Base-by-base conservation (phyloP, 2,329 filamentous ascomycete species). In the Fusarium newnesense region DNA sequence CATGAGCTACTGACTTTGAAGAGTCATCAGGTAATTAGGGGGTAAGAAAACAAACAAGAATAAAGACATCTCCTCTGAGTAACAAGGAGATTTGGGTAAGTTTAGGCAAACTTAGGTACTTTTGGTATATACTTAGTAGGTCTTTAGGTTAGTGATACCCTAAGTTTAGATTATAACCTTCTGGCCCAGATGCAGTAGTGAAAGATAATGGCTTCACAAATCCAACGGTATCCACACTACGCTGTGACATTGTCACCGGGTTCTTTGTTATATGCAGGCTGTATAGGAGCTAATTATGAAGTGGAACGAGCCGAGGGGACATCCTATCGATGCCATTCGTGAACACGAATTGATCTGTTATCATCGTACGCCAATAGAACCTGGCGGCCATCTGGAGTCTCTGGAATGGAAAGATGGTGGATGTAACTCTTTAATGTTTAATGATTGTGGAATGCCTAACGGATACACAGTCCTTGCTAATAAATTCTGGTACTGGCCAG, bases 321-420 rank as follows among this genome's bases (percentile, higher is more conserved):
- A 3, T 15, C 19, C 19, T 7, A 9, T 49, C 19, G 28, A n/a
- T 10, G n/a, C 18, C 10, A 18, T 7, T 49, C 21, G 3, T n/a
- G 21, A 12, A 11, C 7, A 49, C 15, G 28, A 32, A 32, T n/a
- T 32, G 7, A 32, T 32, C 13, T 12, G 15, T 18, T 32, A n/a
- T 7, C 10, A 18, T 3, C 21, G 19, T 32, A 18, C 4, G 2
- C n/a, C 15, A 49, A 9, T 32, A 13, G 13, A 49, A 5, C 10
- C 32, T n/a, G 21, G 10, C 7, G 0, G n/a, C n/a, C 9, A 2
- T 2, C 11, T 12, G n/a, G n/a, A n/a, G n/a, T n/a, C n/a, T n/a
- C n/a, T n/a, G 6, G 0, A 18, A 18, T 9, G 28, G 7, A n/a
- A n/a, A 4, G 28, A 7, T 7, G 12, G 12, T 7, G 9, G 13